These are phyloP conservation scores for Aspergillus sp. DNA, from an alignment of 2,329 filamentous ascomycete species.

Conservation along the genomic window DNA sequence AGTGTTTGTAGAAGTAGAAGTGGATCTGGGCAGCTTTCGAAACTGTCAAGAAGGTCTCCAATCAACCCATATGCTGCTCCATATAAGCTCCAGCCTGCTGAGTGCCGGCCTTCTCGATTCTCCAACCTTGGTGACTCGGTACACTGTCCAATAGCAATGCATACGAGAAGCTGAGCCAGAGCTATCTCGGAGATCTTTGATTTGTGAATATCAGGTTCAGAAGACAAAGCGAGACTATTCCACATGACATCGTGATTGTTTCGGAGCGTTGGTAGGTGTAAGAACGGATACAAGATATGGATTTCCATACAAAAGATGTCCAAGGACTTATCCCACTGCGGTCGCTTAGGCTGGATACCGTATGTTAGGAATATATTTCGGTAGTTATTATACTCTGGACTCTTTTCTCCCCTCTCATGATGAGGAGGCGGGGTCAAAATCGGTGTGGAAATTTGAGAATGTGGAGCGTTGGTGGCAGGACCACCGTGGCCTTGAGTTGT, in stretches of 20 bases:
- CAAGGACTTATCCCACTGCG: slow-evolving; percentile 20
- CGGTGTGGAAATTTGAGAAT: not conserved
- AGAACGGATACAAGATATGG: slow-evolving; percentile 26
- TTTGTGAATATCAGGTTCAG: not conserved
- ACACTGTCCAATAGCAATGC: slow-evolving; percentile 26
- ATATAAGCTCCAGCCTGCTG: slow-evolving; percentile 29
- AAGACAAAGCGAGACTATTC: not conserved
- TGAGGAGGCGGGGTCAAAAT: not conserved
- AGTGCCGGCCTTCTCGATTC: slow-evolving; percentile 19
- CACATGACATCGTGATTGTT: slow-evolving; percentile 16
- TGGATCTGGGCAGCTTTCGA: slow-evolving; percentile 18
- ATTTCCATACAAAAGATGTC: slow-evolving; percentile 25
- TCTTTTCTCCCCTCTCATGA: not conserved
- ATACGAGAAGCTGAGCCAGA: slow-evolving; percentile 21
- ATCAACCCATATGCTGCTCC: slow-evolving; percentile 23
- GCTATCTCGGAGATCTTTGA: too few species aligned
- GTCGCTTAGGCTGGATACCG: slow-evolving; percentile 12
- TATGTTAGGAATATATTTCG: slow-evolving; percentile 6
- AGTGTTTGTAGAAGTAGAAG: slow-evolving; percentile 20
- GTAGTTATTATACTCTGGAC: not conserved
- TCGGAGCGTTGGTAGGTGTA: slow-evolving; percentile 23
- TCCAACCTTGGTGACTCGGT: slow-evolving; percentile 21
- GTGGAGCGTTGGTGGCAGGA: not conserved
- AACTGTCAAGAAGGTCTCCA: slow-evolving; percentile 21
- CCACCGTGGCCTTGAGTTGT: not conserved